These are phyloP conservation scores for Ilyonectria sp. DNA, from an alignment of 2,329 filamentous ascomycete genomes.

Conservation along the genomic window DNA sequence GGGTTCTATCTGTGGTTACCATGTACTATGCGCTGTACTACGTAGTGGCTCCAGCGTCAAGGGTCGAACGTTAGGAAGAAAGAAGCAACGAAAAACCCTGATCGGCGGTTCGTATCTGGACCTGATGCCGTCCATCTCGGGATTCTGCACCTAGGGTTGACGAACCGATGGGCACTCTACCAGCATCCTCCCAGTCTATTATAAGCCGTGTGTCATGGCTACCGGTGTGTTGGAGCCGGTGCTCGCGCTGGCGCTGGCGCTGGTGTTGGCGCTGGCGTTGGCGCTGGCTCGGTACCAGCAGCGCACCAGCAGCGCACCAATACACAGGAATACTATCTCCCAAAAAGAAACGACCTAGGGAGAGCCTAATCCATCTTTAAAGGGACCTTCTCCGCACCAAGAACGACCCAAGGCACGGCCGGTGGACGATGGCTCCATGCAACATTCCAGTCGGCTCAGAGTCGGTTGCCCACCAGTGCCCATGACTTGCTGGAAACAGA, in stretches of 20 bases:
- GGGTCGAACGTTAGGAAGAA: constrained; percentile 21
- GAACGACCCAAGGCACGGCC: constrained; percentile 2
- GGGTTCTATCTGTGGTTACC: neutral
- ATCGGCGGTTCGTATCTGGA: constrained; percentile 24
- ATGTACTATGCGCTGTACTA: constrained; percentile 1
- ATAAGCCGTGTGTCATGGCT: neutral
- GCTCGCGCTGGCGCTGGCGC: constrained; percentile 10
- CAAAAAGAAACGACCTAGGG: constrained; percentile 2
- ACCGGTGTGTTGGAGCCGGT: neutral
- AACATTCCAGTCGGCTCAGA: constrained; percentile 39
- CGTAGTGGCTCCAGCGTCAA: constrained; percentile 5
- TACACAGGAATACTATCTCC: constrained; percentile 4
- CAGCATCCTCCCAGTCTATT: constrained; percentile 4
- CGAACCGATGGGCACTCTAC: constrained; percentile 9
- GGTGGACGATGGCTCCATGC: constrained; percentile 35
- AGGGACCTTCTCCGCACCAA: constrained; percentile 8
- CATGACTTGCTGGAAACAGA: constrained; percentile 36
- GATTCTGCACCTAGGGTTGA: constrained; percentile 9
- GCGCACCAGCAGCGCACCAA: constrained; percentile 15
- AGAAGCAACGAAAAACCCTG: constrained; percentile 27
- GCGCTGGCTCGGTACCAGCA: constrained; percentile 14
- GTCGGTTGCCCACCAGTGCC: constrained; percentile 14
- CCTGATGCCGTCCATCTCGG: constrained; percentile 16
- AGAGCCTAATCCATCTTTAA: constrained; percentile 14
- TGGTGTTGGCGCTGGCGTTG: constrained; percentile 4